phyloP scores from a whole-genome alignment of 1,284 basidiomycete genomes.

The Baeospora myosura region DNA sequence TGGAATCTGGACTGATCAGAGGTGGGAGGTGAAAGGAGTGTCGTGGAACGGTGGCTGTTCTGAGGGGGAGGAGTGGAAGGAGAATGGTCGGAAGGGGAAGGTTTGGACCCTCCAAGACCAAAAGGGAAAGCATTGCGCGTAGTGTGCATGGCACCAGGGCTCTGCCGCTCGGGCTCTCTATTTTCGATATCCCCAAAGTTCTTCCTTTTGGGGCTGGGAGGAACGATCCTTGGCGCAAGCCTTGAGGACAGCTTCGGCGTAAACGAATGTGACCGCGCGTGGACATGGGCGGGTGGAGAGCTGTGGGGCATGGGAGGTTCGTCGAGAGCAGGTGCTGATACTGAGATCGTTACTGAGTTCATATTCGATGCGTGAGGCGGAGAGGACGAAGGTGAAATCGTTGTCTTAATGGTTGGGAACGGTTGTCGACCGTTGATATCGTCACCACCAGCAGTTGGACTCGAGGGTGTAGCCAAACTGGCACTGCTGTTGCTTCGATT shows the following conservation, averaged over 20 bases:
- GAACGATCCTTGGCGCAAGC: constrained; percentile 43
- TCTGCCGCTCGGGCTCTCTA: no score
- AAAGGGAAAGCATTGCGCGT: constrained; percentile 26
- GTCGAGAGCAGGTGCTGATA: constrained; percentile 21
- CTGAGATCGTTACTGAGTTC: constrained; percentile 27
- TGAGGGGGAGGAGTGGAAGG: constrained; percentile 12
- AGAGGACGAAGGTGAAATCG: constrained; percentile 18
- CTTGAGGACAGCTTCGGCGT: constrained; percentile 67
- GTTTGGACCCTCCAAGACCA: constrained; percentile 12
- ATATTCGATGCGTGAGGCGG: constrained; percentile 17
- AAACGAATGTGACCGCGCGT: constrained; percentile 59
- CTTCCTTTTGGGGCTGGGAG: constrained; percentile 47
- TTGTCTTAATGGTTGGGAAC: constrained; percentile 33
- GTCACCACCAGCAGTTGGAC: constrained; percentile 14
- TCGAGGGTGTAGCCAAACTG: constrained; percentile 19
- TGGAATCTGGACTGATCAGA: no score
- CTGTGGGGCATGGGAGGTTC: constrained; percentile 18
- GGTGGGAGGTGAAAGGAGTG: constrained; percentile 43
- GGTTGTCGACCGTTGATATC: constrained; percentile 32
- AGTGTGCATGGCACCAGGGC: no score
- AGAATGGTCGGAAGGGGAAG: constrained; percentile 7
- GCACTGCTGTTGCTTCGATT: constrained; percentile 31
- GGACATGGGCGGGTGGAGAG: constrained; percentile 28
- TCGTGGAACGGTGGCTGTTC: constrained; percentile 21
- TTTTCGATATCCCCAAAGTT: constrained; percentile 37